phyloP scores from a whole-genome alignment of 1,139 yeast species.

The Scheffersomyces stambukii region DNA sequence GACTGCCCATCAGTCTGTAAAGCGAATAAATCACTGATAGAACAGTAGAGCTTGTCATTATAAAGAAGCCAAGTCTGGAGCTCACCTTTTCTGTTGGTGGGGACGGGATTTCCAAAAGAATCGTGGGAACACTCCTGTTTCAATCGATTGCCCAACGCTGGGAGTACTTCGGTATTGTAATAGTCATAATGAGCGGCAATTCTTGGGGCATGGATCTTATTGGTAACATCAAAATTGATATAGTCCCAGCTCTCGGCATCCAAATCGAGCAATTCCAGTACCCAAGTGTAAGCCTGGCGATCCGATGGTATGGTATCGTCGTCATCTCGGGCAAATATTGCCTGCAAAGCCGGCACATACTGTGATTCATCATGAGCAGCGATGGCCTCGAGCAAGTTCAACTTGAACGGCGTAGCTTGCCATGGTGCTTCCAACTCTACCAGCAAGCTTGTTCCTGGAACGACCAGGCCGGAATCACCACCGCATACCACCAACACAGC shows the following conservation, averaged over 20 bases:
- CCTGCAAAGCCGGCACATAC: conserved; percentile 43
- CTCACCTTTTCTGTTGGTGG: conserved; percentile 15
- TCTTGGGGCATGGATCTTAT: conserved; percentile 56
- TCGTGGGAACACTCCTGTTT: conserved; percentile 25
- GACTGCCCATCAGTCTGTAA: conserved; percentile 21
- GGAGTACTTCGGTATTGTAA: conserved; percentile 32
- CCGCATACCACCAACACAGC: too few relatives aligned
- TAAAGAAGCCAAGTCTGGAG: conserved; percentile 50
- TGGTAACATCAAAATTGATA: conserved; percentile 49
- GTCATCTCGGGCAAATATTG: conserved; percentile 27
- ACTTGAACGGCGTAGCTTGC: conserved; percentile 23
- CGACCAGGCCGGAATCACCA: too few relatives aligned
- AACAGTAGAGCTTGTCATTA: conserved; percentile 56
- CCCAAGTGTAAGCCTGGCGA: conserved; percentile 30
- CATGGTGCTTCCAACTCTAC: conserved; percentile 14
- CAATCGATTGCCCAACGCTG: conserved; percentile 16
- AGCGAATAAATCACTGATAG: conserved; percentile 66
- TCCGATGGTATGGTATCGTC: conserved; percentile 26
- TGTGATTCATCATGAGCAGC: conserved; percentile 46
- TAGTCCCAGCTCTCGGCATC: conserved; percentile 21
- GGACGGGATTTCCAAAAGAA: conserved; percentile 31
- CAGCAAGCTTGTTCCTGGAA: too few relatives aligned
- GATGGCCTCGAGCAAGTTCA: conserved; percentile 54
- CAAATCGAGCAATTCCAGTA: conserved; percentile 25
- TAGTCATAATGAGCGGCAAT: conserved; percentile 60